Conservation (phyloP, 2,329 filamentous ascomycete genomes). For the Metarhizium guizhouense region DNA sequence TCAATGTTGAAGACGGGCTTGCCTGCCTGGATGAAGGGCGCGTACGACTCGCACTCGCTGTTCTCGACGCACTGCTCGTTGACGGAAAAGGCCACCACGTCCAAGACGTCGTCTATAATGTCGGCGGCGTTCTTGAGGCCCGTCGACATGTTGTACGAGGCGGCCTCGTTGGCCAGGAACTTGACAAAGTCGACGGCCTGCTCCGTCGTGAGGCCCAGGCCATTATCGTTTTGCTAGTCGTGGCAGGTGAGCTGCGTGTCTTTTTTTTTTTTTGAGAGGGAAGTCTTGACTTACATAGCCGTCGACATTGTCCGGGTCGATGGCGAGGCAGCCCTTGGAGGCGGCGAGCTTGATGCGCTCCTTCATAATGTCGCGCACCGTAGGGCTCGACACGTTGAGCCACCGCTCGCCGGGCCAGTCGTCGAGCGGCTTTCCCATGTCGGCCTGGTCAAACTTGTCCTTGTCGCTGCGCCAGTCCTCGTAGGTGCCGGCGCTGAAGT, state of each 20-base stretch:
- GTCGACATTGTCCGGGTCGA: conserved; percentile 66
- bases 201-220: conserved; percentile 40
- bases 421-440: conserved; percentile 49
- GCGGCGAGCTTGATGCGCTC: conserved; percentile 48
- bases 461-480: conserved; percentile 55
- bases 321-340: conserved; percentile 55
- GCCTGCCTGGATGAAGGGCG: conserved; percentile 45
- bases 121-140: conserved; percentile 61
- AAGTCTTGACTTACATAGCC: conserved; percentile 35
- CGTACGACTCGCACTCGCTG: conserved; percentile 49
- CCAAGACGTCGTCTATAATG: conserved; percentile 42
- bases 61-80: conserved; percentile 61
- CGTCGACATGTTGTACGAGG: conserved; percentile 45
- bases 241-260: background rate
- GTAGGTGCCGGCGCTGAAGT: conserved; percentile 62
- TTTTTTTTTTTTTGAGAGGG: background rate
- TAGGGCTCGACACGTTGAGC: conserved; percentile 44
- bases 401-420: conserved; percentile 60
- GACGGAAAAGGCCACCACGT: conserved; percentile 54
- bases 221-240: conserved; percentile 46
- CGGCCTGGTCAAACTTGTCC: conserved; percentile 40
- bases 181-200: conserved; percentile 51
- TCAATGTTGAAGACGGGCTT: conserved; percentile 70
- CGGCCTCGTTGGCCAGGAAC: conserved; percentile 49
- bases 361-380: conserved; percentile 56